Base-by-base conservation (phyloP, 139 green algal genomes). In the Chlorella vulgaris region DNA sequence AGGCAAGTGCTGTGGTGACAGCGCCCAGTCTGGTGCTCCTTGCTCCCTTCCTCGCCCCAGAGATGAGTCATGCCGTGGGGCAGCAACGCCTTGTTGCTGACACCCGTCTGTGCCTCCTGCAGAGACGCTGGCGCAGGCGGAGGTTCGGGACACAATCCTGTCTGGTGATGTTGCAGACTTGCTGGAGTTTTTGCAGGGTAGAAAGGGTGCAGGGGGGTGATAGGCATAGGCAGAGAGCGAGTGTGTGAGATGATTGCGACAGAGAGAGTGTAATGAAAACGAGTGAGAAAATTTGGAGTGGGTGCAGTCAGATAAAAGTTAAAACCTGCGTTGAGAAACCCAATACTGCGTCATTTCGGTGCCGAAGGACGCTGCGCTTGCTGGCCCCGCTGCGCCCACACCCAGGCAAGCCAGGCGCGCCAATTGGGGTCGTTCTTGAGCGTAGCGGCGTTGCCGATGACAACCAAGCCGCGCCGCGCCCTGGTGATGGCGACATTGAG, bases 401-500 rank as follows among this genome's bases (percentile, higher is more conserved):
- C 58, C 61, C 61, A 69, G 29, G 28, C 38, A 55, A 80, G n/a
- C 61, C 74, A 69, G 61, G 61, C 38, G 15, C 8, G 42, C 74
- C 74, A 80, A 38, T 58, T 80, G 19, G 40, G 43, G 40, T 87
- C 79, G 2, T 40, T n/a, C 0, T 29, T 7, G 31, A 95, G 88
- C 4, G 88, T 93, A 13, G 65, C 40, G 4, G 69, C 69, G 40
- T 81, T 78, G 60, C 91, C 90, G 18, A 97, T 82, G 38, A 98
- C 93, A 22, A 97, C 80, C 36, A 98, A 83, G 4, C 86, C 92
- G 47, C 93, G 85, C 39, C 88, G 81, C 8, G 94, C 90, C 2
- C 95, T 83, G 4, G 96, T 98, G 82, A 99, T 86, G 38, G 95
- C 94, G 61, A 99, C 96, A 67, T 98, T 99, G 24, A 98, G 82